A percentile compares a stretch with the other conserved stretches of the same genome.
These are phyloP conservation scores for Ophiostoma ulmi DNA, from an alignment of 2,329 filamentous ascomycete genomes.

Conservation along the genomic window DNA sequence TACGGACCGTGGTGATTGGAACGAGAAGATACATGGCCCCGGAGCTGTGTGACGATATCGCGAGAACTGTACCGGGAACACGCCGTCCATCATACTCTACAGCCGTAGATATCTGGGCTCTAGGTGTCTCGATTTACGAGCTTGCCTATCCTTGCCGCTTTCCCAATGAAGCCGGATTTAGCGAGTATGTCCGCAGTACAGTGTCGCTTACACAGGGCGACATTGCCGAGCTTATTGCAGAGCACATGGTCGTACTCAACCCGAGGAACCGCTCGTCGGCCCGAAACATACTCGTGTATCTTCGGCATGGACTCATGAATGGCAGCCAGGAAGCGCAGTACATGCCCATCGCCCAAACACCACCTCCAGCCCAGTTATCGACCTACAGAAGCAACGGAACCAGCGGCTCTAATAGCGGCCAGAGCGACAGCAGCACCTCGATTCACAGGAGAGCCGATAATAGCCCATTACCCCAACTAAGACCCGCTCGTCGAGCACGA, in stretches of 20 bases:
- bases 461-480: not conserved
- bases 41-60: not conserved
- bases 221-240: not conserved
- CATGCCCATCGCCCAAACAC: not conserved
- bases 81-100: not conserved
- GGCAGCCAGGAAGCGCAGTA: not conserved
- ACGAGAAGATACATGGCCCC: not conserved
- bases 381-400: not conserved
- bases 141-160: not conserved
- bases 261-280: not conserved
- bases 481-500: not conserved
- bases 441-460: not conserved
- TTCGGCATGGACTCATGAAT: not conserved
- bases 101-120: slow-evolving; percentile 2
- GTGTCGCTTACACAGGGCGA: not conserved
- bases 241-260: not conserved
- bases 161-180: not conserved
- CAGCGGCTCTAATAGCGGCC: not conserved
- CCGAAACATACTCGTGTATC: not conserved
- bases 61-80: not conserved
- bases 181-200: not conserved
- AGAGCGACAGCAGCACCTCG: not conserved
- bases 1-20: not conserved
- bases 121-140: slow-evolving; percentile 4
- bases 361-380: not conserved